phyloP scores from a whole-genome alignment of 805 yeast genomes.

The Zygosaccharomyces rouxii region DNA sequence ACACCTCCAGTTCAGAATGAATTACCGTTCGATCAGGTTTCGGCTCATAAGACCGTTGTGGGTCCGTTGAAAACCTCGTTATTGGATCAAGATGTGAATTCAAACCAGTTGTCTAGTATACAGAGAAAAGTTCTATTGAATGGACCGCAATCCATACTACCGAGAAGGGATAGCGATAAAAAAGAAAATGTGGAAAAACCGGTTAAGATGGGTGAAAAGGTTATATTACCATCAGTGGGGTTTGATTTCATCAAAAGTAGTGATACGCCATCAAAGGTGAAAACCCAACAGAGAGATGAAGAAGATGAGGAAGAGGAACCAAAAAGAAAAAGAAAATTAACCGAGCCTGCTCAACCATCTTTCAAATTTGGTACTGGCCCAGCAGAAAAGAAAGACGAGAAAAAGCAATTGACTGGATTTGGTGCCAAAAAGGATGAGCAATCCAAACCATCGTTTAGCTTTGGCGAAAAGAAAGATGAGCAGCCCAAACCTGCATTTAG shows the following conservation, averaged over 20 bases:
- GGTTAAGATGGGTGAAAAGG: constrained; percentile 4
- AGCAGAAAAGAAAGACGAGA: constrained; percentile 2
- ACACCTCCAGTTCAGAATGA: not conserved
- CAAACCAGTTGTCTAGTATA: constrained; percentile 11
- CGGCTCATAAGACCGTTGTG: not conserved
- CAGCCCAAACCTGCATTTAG: constrained; percentile 3
- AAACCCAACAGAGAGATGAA: not conserved
- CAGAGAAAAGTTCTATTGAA: constrained; percentile 18
- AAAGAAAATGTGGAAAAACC: not conserved
- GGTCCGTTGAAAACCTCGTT: constrained; percentile 12
- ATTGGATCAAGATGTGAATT: constrained; percentile 5
- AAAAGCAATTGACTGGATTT: constrained; percentile 7
- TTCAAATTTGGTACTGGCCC: not conserved
- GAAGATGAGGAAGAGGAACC: constrained; percentile 9
- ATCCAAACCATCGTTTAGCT: constrained; percentile 12
- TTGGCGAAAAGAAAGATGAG: constrained; percentile 7
- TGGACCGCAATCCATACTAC: constrained; percentile 5
- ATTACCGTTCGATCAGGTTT: not conserved
- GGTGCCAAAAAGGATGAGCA: constrained; percentile 4
- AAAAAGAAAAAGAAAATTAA: constrained; percentile 8
- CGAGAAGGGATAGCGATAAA: not conserved
- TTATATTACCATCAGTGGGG: constrained; percentile 28
- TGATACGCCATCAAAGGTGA: constrained; percentile 21
- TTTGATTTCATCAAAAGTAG: constrained; percentile 30
- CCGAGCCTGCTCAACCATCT: not conserved